Evolutionary conservation across 805 yeast genomes (phyloP), one percentile per base, ranked within the genome.

Genomic region (Candida khao-thaluensis): DNA sequence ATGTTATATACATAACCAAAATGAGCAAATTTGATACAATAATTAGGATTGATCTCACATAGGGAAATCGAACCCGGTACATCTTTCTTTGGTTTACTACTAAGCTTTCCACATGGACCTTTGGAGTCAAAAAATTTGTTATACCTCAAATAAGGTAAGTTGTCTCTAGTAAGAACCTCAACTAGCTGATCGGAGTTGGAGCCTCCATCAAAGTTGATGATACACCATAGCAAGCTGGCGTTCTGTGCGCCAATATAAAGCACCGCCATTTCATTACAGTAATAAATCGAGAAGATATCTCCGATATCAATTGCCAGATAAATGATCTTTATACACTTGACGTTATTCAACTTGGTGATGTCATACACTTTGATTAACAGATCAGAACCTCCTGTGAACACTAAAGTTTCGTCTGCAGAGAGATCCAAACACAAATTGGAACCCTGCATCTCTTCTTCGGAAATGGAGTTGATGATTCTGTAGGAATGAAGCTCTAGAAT

Each of bases 181-280:
- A 22, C 26, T 24, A 37, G 28, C 31, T 38, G 17, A 42, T 20
- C 20, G 24, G 10, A 10, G 10, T 8, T 10, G 9, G 24, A 7
- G 10, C 10, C 12, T 6, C 28, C 28, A 7, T 11, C 12, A 12
- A 14, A 14, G 20, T 45, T 42, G 10, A 57, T 37, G 20, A 73
- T 73, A 41, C 86, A 80, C 79, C 85, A 91, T 29, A 86, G 75
- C 12, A 91, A 75, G 1, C 90, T 76, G 3, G 98, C 96, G 56
- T 90, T 91, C 59, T 93, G 98, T 9, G 95, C 82, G 4, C 99
- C 99, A 51, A 87, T 76, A 45, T 81, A 86, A 3, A 91, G 67
- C 0, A 86, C 77, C 33, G 79, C 72, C 8, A 76, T 57, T 2
- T 63, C 48, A 14, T 77, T 75, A 11, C 82, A 71, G 79, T 93